These are phyloP conservation scores for Chlamydomonas schloesseri DNA, from an alignment of 139 green algal species.

Conservation along the genomic window DNA sequence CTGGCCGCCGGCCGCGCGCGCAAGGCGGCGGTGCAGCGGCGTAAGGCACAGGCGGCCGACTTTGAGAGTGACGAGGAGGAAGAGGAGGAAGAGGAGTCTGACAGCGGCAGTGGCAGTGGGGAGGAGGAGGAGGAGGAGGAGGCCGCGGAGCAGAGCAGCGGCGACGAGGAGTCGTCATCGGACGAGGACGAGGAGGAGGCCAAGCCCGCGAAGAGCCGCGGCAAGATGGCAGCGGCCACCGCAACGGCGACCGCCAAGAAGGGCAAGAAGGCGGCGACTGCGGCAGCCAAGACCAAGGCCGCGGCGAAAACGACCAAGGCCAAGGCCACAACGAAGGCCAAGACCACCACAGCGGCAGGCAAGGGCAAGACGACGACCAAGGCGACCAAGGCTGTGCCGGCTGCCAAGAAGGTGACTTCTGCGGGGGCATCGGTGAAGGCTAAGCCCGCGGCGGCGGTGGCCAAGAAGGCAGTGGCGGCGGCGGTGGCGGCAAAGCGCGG, in stretches of 20 bases:
- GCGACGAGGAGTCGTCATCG: background rate
- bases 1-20: background rate
- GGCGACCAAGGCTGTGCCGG: background rate
- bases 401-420: background rate
- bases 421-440: background rate
- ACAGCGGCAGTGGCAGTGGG: background rate
- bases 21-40: background rate
- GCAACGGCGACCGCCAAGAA: slow-evolving; percentile 2
- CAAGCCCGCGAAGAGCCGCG: slow-evolving; percentile 12
- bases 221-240: background rate
- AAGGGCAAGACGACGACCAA: background rate
- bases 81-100: background rate
- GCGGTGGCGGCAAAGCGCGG: background rate
- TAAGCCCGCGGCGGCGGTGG: background rate
- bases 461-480: background rate
- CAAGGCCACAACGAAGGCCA: background rate
- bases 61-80: background rate
- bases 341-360: background rate
- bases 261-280: background rate
- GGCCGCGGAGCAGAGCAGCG: background rate
- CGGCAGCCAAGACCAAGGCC: background rate
- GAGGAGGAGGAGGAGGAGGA: background rate
- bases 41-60: background rate
- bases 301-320: background rate
- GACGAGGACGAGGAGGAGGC: slow-evolving; percentile 2